These are phyloP conservation scores for Pleurotus ostreatus DNA, from an alignment of 768 basidiomycete genomes.

Conservation along the genomic window DNA sequence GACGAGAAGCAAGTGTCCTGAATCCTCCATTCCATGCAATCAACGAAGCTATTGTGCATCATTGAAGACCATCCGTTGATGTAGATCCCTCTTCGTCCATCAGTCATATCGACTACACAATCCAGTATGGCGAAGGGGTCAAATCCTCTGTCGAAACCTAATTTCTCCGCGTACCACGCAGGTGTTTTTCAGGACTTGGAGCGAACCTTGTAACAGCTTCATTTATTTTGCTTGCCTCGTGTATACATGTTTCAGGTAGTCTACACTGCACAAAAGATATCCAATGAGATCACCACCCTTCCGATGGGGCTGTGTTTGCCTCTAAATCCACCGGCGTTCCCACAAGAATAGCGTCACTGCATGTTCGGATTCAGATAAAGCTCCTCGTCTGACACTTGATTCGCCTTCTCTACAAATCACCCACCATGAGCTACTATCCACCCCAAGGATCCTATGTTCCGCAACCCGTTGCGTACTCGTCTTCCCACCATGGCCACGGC, in stretches of 20 bases:
- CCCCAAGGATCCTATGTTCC: conserved; percentile 26
- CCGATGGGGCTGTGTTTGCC: conserved; percentile 4
- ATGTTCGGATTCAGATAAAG: not conserved
- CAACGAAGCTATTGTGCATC: conserved; percentile 96
- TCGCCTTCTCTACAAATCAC: conserved; percentile 18
- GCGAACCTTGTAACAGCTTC: conserved; percentile 19
- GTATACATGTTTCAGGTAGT: conserved; percentile 5
- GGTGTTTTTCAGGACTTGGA: conserved; percentile 84
- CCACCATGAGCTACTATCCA: conserved; percentile 30
- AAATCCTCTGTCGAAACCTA: conserved; percentile 12
- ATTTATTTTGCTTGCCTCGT: not conserved
- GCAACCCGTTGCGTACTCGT: conserved; percentile 29
- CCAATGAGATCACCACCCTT: not conserved
- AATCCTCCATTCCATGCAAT: conserved; percentile 91
- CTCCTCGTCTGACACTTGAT: not conserved
- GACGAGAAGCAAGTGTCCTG: conserved; percentile 47
- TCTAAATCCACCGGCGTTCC: not conserved
- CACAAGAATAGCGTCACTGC: conserved; percentile 3
- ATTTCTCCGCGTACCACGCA: conserved; percentile 49
- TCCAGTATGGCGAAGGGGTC: conserved; percentile 97
- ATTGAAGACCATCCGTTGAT: conserved; percentile 98
- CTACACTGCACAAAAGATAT: not conserved
- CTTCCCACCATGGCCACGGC: conserved; percentile 20
- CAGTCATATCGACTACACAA: conserved; percentile 95
- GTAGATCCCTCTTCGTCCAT: conserved; percentile 86